These are phyloP conservation scores for Cardamine resedifolia DNA, from an alignment of 345 rosid genomes.

Conservation along the genomic window DNA sequence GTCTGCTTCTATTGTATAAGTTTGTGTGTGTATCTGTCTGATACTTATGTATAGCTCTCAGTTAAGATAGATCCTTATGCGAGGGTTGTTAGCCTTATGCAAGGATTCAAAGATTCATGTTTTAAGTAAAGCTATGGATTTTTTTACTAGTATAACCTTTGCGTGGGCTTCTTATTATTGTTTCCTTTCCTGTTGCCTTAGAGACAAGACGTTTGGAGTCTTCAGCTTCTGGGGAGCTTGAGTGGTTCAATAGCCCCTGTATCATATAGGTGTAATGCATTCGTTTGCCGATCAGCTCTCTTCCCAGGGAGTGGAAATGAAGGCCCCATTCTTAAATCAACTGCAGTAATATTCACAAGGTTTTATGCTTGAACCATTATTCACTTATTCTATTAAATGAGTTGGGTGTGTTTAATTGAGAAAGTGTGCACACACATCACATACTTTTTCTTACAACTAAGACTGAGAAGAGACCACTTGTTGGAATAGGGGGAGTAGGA, in stretches of 20 bases:
- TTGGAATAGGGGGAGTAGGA: slow-evolving; percentile 11
- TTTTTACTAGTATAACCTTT: background rate
- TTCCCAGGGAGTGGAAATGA: slow-evolving; percentile 53
- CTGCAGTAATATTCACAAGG: slow-evolving; percentile 52
- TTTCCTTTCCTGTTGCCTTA: slow-evolving; percentile 36
- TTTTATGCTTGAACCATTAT: slow-evolving; percentile 26
- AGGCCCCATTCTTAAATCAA: slow-evolving; percentile 53
- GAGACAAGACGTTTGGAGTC: slow-evolving; percentile 67
- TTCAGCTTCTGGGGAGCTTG: slow-evolving; percentile 45
- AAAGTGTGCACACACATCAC: background rate
- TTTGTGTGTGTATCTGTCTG: background rate
- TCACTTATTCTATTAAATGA: background rate
- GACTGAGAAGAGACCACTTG: background rate
- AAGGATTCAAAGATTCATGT: background rate
- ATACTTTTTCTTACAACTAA: slow-evolving; percentile 2
- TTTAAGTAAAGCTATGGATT: background rate
- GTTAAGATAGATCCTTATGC: background rate
- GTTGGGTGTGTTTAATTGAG: slow-evolving; percentile 1
- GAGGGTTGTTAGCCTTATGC: background rate
- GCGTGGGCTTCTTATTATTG: background rate
- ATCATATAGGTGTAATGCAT: slow-evolving; percentile 49
- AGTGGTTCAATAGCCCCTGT: slow-evolving; percentile 42
- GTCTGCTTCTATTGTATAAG: background rate
- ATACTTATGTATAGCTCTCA: background rate
- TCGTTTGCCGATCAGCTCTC: slow-evolving; percentile 59